Percentiles rank a stretch among this genome's conserved stretches.
Evolutionary conservation across 192 early-diverging fungal genomes (phyloP).

Genomic region (Coemansia sp.): DNA sequence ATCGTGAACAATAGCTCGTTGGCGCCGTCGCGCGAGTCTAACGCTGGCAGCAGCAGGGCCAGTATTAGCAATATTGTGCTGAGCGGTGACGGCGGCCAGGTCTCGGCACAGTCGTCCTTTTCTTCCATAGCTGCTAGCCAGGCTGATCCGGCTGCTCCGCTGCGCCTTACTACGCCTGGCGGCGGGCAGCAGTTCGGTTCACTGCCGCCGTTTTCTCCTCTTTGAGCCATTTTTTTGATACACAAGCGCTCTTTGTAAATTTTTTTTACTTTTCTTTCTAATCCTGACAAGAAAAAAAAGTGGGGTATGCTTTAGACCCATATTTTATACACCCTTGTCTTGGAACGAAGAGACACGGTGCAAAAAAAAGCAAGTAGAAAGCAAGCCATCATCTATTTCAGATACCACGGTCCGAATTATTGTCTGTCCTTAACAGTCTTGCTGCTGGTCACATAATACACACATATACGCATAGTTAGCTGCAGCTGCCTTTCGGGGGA

Average conservation of each 20-base stretch:
- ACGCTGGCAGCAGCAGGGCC: neutral
- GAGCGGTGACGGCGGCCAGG: neutral
- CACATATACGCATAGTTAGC: neutral
- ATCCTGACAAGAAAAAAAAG: neutral
- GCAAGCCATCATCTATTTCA: neutral
- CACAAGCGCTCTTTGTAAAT: too few species aligned
- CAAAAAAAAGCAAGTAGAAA: too few species aligned
- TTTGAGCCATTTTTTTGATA: too few species aligned
- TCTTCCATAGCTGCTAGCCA: neutral
- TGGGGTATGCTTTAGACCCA: neutral
- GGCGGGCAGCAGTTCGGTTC: constrained; percentile 39
- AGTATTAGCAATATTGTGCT: neutral
- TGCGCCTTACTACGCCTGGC: constrained; percentile 30
- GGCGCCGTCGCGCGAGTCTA: constrained; percentile 19
- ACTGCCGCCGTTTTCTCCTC: constrained; percentile 27
- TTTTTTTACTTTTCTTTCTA: neutral
- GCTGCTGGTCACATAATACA: neutral
- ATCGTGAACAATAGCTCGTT: constrained; percentile 33
- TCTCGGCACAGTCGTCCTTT: neutral
- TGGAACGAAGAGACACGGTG: too few species aligned
- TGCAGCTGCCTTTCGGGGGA: neutral
- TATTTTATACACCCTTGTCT: too few species aligned
- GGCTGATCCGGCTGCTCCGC: constrained; percentile 19
- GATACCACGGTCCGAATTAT: too few species aligned
- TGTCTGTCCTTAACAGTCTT: too few species aligned